Percentiles rank a stretch among this genome's conserved stretches.
phyloP scores from a whole-genome alignment of 805 yeast species.

The Kodamaea kaohsiungensis region DNA sequence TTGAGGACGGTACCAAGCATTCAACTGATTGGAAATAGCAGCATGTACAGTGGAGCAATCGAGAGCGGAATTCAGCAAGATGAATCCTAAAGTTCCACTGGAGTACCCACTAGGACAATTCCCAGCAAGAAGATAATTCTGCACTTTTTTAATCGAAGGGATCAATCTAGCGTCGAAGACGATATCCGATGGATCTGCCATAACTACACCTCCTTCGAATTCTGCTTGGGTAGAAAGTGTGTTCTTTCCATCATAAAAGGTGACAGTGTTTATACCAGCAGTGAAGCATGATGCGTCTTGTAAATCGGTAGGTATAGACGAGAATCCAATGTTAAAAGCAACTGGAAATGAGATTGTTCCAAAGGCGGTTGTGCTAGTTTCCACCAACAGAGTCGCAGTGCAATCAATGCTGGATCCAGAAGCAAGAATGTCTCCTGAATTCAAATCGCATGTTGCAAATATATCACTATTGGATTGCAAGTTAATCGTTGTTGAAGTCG shows the following conservation, averaged over 20 bases:
- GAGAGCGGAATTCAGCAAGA: constrained; percentile 10
- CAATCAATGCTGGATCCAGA: constrained; percentile 17
- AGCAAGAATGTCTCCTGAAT: constrained; percentile 8
- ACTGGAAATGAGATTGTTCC: constrained; percentile 18
- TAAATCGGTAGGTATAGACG: constrained; percentile 11
- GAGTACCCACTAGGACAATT: constrained; percentile 23
- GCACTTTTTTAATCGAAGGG: constrained; percentile 6
- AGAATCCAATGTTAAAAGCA: constrained; percentile 22
- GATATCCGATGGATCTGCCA: neutral
- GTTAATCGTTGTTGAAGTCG: constrained; percentile 11
- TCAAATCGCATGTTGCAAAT: constrained; percentile 12
- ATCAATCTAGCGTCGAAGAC: neutral
- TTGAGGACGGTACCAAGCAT: constrained; percentile 8
- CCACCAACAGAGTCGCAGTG: constrained; percentile 17
- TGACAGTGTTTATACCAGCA: constrained; percentile 15
- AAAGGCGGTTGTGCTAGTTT: constrained; percentile 12
- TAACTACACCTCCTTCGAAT: constrained; percentile 3
- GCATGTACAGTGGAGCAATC: constrained; percentile 25
- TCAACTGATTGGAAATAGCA: constrained; percentile 11
- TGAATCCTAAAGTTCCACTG: constrained; percentile 23
- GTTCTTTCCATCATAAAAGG: constrained; percentile 19
- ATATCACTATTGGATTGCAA: constrained; percentile 9
- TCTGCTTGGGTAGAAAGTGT: constrained; percentile 12
- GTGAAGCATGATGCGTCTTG: constrained; percentile 10
- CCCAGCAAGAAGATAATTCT: constrained; percentile 13